Conservation (phyloP, 495 filamentous ascomycete genomes). For the Aspergillus conjunctus region DNA sequence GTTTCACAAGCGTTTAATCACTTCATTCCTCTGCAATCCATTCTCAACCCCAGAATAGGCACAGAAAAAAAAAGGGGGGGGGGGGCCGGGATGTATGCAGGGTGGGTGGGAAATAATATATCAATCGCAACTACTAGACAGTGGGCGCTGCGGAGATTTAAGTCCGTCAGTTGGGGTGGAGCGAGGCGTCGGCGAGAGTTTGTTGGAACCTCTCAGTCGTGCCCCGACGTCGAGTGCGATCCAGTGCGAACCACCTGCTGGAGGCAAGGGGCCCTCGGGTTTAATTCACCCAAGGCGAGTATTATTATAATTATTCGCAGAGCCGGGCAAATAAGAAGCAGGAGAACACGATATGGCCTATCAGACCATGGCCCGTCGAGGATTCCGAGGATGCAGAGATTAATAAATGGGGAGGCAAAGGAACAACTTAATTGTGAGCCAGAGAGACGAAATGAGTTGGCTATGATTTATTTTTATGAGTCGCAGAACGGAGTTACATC, state of each 20-base stretch:
- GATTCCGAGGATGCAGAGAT: too few species aligned
- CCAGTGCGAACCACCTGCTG: constrained; percentile 22
- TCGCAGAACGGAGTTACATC: neutral
- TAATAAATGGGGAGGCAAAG: too few species aligned
- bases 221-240: constrained; percentile 5
- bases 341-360: constrained; percentile 1
- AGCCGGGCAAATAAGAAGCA: neutral
- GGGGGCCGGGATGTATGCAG: neutral
- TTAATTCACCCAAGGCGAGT: constrained; percentile 3
- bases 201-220: neutral
- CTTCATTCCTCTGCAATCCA: constrained; percentile 14
- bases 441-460: neutral
- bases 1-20: constrained; percentile 28
- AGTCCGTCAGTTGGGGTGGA: constrained; percentile 16
- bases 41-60: constrained; percentile 15
- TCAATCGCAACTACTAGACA: constrained; percentile 3
- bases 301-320: neutral
- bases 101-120: neutral
- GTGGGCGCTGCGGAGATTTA: constrained; percentile 17
- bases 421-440: neutral
- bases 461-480: neutral
- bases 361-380: neutral
- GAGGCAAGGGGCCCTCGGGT: constrained; percentile 19
- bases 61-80: constrained; percentile 2
- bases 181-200: neutral